Percentiles rank a stretch among this genome's conserved stretches.
phyloP scores from a whole-genome alignment of 441 rosid genomes.

The Metrosideros polymorpha region DNA sequence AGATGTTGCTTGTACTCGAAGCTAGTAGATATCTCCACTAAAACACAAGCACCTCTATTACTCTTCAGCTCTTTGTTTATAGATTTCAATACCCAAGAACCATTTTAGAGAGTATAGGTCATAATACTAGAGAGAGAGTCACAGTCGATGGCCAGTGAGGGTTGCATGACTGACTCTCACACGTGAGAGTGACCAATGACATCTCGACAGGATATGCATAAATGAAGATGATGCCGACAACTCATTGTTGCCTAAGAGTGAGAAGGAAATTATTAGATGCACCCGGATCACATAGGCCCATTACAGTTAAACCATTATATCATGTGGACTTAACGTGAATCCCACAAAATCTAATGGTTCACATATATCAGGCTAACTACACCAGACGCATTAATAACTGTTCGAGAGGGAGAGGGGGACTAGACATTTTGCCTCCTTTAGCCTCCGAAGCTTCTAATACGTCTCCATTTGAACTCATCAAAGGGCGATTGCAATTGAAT shows the following conservation, averaged over 20 bases:
- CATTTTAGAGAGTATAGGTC: neutral
- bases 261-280: neutral
- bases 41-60: neutral
- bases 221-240: neutral
- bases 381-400: neutral
- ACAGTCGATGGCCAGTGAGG: neutral
- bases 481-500: neutral
- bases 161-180: neutral
- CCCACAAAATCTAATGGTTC: neutral
- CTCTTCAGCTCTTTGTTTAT: neutral
- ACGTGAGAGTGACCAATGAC: rapidly evolving
- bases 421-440: neutral
- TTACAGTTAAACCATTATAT: neutral
- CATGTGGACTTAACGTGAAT: neutral
- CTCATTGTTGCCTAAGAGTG: neutral
- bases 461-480: neutral
- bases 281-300: neutral
- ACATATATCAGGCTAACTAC: rapidly evolving
- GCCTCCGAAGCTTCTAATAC: neutral
- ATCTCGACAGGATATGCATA: neutral
- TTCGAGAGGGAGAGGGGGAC: neutral
- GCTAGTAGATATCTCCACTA: neutral
- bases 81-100: neutral
- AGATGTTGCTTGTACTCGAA: neutral
- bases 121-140: neutral